phyloP scores from a whole-genome alignment of 2,329 filamentous ascomycete genomes.

The Arthroderma sp. region DNA sequence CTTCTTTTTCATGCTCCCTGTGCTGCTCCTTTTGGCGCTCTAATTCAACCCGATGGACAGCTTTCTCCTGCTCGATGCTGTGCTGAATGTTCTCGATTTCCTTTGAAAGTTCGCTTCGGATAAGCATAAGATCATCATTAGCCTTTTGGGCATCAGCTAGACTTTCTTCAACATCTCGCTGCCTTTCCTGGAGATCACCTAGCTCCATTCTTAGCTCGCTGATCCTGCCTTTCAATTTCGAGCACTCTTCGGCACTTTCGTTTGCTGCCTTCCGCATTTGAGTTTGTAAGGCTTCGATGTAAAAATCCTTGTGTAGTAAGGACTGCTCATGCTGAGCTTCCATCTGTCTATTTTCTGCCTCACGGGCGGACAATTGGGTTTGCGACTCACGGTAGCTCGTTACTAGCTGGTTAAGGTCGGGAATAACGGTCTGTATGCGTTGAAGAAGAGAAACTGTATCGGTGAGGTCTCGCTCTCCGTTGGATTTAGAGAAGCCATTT shows the following conservation, averaged over 20 bases:
- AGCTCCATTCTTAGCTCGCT: constrained; percentile 40
- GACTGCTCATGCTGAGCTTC: constrained; percentile 38
- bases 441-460: constrained; percentile 29
- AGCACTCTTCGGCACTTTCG: constrained; percentile 37
- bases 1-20: constrained; percentile 21
- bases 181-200: constrained; percentile 39
- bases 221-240: constrained; percentile 29
- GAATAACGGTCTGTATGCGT: constrained; percentile 34
- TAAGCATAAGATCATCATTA: constrained; percentile 32
- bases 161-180: constrained; percentile 38
- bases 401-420: constrained; percentile 32
- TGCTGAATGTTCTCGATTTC: constrained; percentile 26
- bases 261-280: constrained; percentile 38
- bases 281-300: constrained; percentile 39
- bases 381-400: constrained; percentile 39
- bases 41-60: constrained; percentile 9
- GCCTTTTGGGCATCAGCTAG: constrained; percentile 32
- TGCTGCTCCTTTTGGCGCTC: constrained; percentile 12
- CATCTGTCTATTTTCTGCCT: constrained; percentile 37
- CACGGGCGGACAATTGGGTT: constrained; percentile 36
- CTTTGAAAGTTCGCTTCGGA: constrained; percentile 32
- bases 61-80: constrained; percentile 22
- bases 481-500: constrained; percentile 21
- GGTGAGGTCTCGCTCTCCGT: constrained; percentile 12
- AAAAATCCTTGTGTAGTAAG: constrained; percentile 39